These are phyloP conservation scores for Cavenderia fasciculata DNA, from an alignment of 78 protist species.

Conservation along the genomic window DNA sequence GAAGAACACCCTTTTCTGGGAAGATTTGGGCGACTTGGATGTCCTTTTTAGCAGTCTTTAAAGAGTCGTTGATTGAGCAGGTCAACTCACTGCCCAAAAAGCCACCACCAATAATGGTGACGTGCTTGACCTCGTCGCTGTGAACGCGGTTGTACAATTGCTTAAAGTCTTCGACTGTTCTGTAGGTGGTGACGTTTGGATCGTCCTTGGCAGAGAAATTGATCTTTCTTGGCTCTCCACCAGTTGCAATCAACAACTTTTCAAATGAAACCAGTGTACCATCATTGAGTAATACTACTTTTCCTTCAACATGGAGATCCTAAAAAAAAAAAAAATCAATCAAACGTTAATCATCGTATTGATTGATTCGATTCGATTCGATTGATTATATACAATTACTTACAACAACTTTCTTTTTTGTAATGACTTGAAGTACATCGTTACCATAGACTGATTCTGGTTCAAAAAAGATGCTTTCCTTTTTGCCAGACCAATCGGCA, in stretches of 20 bases:
- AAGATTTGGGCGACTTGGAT: slow-evolving; percentile 73
- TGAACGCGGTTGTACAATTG: slow-evolving; percentile 18
- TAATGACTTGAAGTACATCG: slow-evolving; percentile 49
- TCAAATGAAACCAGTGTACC: slow-evolving; percentile 80
- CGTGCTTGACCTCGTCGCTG: slow-evolving; percentile 7
- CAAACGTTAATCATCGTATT: background rate
- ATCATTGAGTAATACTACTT: slow-evolving; percentile 62
- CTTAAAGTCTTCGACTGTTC: slow-evolving; percentile 83
- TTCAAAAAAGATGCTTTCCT: slow-evolving; percentile 24
- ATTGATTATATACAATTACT: background rate
- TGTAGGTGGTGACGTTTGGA: slow-evolving; percentile 55
- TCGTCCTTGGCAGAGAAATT: slow-evolving; percentile 11
- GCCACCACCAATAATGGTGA: slow-evolving; percentile 90
- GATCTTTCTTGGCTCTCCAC: slow-evolving; percentile 85
- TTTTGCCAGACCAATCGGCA: slow-evolving; percentile 69
- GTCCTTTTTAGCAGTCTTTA: background rate
- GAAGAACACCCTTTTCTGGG: slow-evolving; percentile 79
- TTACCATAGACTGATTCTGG: slow-evolving; percentile 65
- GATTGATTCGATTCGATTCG: background rate
- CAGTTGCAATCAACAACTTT: slow-evolving; percentile 90
- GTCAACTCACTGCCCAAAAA: slow-evolving; percentile 92
- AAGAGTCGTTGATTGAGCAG: slow-evolving; percentile 11
- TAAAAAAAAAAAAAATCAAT: background rate
- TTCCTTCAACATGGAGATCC: slow-evolving; percentile 61
- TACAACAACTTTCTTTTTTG: slow-evolving; percentile 37